Percentiles rank a stretch among this genome's conserved stretches.
These are phyloP conservation scores for Verticillium tricorpus DNA, from an alignment of 2,329 filamentous ascomycete species.

Conservation along the genomic window DNA sequence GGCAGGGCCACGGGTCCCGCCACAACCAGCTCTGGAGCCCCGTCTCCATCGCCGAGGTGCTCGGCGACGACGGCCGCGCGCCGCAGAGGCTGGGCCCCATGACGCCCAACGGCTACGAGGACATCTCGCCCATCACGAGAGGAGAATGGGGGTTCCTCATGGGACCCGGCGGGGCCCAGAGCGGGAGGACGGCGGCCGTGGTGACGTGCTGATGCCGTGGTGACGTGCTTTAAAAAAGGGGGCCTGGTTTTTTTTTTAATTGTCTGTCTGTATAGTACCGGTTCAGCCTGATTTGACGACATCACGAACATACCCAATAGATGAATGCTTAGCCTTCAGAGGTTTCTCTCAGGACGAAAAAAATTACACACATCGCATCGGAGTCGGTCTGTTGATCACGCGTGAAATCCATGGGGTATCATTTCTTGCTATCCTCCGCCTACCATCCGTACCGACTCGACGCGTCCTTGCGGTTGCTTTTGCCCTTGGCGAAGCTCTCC, in stretches of 20 bases:
- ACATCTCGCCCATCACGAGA: slow-evolving; percentile 58
- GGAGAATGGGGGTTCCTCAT: slow-evolving; percentile 61
- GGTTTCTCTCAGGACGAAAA: background rate
- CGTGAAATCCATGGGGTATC: background rate
- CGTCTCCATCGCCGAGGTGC: slow-evolving; percentile 39
- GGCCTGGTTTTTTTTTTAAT: background rate
- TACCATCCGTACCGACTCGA: slow-evolving; percentile 80
- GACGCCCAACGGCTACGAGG: slow-evolving; percentile 57
- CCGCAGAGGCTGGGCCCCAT: slow-evolving; percentile 36
- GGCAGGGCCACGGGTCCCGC: slow-evolving; percentile 8
- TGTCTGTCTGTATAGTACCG: background rate
- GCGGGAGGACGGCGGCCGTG: slow-evolving; percentile 43
- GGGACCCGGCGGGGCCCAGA: slow-evolving; percentile 27
- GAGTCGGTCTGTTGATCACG: background rate
- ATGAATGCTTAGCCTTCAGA: background rate
- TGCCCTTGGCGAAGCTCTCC: slow-evolving; percentile 83
- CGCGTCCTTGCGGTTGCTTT: slow-evolving; percentile 75
- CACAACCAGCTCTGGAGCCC: slow-evolving; percentile 23
- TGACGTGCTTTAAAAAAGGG: slow-evolving; percentile 41
- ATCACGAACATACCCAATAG: background rate
- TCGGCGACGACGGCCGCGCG: slow-evolving; percentile 21
- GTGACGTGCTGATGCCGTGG: slow-evolving; percentile 50
- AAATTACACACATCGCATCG: background rate
- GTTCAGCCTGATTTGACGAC: background rate
- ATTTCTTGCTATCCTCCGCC: background rate